Evolutionary conservation across 495 filamentous ascomycete species (phyloP).

Genomic region (Trichocladium antarcticum): DNA sequence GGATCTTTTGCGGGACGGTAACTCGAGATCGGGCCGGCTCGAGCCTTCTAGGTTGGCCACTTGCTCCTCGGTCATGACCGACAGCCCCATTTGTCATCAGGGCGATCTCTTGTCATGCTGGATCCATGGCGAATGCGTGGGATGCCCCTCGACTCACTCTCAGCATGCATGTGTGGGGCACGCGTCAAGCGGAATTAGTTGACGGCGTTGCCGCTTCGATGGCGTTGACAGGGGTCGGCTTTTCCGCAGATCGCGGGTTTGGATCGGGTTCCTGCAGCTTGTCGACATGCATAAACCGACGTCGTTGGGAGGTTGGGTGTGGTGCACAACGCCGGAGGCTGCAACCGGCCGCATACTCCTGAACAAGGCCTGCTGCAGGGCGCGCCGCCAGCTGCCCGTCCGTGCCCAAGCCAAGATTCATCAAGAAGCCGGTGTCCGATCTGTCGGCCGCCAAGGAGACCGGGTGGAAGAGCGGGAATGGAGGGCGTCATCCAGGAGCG

Average conservation of each 20-base stretch:
- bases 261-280: constrained; percentile 1
- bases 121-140: background rate
- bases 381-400: background rate
- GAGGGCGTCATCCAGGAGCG: constrained; percentile 13
- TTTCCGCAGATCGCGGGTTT: background rate
- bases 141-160: too few species aligned
- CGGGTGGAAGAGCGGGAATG: constrained; percentile 11
- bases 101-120: background rate
- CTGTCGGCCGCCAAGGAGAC: too few species aligned
- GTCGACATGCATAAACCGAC: constrained; percentile 13
- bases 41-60: constrained; percentile 6
- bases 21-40: constrained; percentile 9
- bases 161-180: background rate
- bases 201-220: background rate
- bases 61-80: constrained; percentile 11
- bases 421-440: constrained; percentile 6
- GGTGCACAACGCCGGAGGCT: constrained; percentile 1
- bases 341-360: constrained; percentile 12
- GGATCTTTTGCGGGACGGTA: background rate
- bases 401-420: constrained; percentile 10
- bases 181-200: background rate
- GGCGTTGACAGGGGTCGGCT: background rate
- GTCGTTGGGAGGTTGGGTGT: background rate
- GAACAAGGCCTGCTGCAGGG: constrained; percentile 10
- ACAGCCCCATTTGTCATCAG: constrained; percentile 2